Conservation (phyloP, 306 rosid species). For the Pyrus communis region DNA sequence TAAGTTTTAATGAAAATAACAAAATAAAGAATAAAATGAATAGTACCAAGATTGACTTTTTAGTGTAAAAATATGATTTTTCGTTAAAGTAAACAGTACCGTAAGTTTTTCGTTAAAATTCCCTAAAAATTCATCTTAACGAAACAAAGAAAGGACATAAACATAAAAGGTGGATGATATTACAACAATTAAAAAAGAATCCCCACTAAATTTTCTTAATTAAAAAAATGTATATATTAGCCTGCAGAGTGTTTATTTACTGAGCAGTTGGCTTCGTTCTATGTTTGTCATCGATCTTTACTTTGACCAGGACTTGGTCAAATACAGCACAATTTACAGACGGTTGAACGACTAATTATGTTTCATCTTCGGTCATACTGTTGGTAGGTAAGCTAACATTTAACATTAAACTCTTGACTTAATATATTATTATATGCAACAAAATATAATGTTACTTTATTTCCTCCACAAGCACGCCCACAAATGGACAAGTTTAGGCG, state of each 20-base stretch:
- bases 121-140: neutral
- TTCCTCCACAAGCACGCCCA: neutral
- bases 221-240: neutral
- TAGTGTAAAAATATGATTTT: too few relatives aligned
- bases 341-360: slow-evolving; percentile 35
- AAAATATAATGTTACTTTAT: neutral
- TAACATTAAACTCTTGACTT: slow-evolving; percentile 7
- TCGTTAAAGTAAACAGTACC: too few relatives aligned
- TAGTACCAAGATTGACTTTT: too few relatives aligned
- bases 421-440: neutral
- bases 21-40: too few relatives aligned
- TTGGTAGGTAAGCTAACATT: slow-evolving; percentile 40
- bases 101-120: too few relatives aligned
- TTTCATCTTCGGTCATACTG: slow-evolving; percentile 13
- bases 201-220: neutral
- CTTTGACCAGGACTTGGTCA: slow-evolving; percentile 11
- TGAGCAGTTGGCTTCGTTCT: neutral
- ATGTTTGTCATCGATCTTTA: slow-evolving; percentile 3
- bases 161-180: neutral
- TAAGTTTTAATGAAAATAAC: too few relatives aligned
- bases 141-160: neutral
- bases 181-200: neutral
- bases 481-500: neutral
- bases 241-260: neutral
- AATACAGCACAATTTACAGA: neutral